phyloP scores from a whole-genome alignment of 345 rosid species.

The Eucalyptus camaldulensis region DNA sequence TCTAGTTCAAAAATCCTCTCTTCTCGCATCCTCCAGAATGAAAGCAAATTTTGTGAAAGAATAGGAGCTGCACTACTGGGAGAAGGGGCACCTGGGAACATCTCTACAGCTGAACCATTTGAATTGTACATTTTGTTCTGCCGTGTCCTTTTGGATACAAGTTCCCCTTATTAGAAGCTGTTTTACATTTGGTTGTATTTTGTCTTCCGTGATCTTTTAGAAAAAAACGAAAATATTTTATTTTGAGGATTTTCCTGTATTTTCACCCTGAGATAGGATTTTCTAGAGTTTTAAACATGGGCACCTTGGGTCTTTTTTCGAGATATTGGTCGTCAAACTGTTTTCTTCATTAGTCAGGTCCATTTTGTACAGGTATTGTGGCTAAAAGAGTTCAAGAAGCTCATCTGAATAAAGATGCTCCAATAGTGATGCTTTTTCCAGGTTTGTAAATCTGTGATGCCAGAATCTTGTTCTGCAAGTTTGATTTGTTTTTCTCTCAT shows the following conservation, averaged over 20 bases:
- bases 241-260: neutral
- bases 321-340: neutral
- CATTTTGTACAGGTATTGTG: constrained; percentile 51
- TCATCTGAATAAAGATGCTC: constrained; percentile 50
- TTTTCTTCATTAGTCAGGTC: neutral
- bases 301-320: neutral
- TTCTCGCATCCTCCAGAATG: neutral
- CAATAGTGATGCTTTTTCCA: constrained; percentile 87
- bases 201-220: neutral
- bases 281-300: neutral
- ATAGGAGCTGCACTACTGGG: neutral
- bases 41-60: neutral
- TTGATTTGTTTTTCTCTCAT: neutral
- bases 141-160: neutral
- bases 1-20: neutral
- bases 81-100: neutral
- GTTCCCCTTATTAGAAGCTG: neutral
- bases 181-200: neutral
- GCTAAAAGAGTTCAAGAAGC: constrained; percentile 78
- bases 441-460: constrained; percentile 15
- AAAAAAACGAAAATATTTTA: neutral
- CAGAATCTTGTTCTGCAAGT: neutral
- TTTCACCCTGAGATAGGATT: neutral
- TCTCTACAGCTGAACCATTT: neutral
- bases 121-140: neutral